These are phyloP conservation scores for Monotropa hypopitys DNA, from an alignment of 179 eudicot species.

Conservation along the genomic window DNA sequence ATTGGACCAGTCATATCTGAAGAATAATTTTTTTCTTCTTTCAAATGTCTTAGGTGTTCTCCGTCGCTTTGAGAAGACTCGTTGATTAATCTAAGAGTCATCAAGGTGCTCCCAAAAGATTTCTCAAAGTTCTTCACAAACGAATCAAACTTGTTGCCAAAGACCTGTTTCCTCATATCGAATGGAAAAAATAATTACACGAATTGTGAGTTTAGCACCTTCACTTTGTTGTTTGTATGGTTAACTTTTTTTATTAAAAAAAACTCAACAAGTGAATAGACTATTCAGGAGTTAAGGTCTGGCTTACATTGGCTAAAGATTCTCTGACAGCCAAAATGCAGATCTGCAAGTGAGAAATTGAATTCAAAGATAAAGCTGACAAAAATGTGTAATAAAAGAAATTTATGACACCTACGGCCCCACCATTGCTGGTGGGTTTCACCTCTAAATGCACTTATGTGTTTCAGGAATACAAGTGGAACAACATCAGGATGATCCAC, in stretches of 20 bases:
- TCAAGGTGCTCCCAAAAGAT: conserved; percentile 69
- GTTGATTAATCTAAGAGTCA: conserved; percentile 53
- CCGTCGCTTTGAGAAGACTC: conserved; percentile 28
- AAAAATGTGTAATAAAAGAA: background rate
- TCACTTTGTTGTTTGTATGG: background rate
- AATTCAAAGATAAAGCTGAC: conserved; percentile 9
- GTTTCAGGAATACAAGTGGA: conserved; percentile 7
- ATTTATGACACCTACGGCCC: background rate
- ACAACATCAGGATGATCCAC: conserved; percentile 8
- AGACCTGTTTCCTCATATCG: conserved; percentile 39
- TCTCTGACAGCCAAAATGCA: conserved; percentile 74
- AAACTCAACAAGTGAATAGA: conserved; percentile 11
- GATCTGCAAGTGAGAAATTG: conserved; percentile 35
- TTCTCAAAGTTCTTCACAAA: conserved; percentile 64
- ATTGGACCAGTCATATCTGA: conserved; percentile 11
- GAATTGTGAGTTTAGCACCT: conserved; percentile 5
- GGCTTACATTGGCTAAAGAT: conserved; percentile 75
- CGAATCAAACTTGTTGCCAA: conserved; percentile 62
- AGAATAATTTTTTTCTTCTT: conserved; percentile 13
- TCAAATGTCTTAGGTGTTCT: conserved; percentile 10
- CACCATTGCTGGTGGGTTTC: conserved; percentile 5
- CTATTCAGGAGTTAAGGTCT: conserved; percentile 9
- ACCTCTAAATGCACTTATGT: conserved; percentile 2
- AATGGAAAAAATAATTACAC: conserved; percentile 10
- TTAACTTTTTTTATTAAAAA: conserved; percentile 1